phyloP scores from a whole-genome alignment of 129 eudicot genomes.

The carrot (Daucus carota) region DH1_v3.0 NC_030385.2:12402001-12402500 shows the following conservation, averaged over 20 bases:
- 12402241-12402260: background rate
- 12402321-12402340: slow-evolving; percentile 91
- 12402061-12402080: slow-evolving; percentile 94
- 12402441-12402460: background rate
- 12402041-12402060: slow-evolving; percentile 97
- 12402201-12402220: background rate
- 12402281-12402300: background rate
- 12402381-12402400: slow-evolving; percentile 93
- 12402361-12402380: slow-evolving; percentile 86
- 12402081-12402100: slow-evolving; percentile 74
- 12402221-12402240: background rate
- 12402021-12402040: background rate
- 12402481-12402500: slow-evolving; percentile 52
- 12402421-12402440: slow-evolving; percentile 16
- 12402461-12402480: background rate
- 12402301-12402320: slow-evolving; percentile 75
- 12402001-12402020: background rate
- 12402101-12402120: slow-evolving; percentile 86
- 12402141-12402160: background rate
- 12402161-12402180: background rate
- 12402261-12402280: background rate
- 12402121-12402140: slow-evolving; percentile 76
- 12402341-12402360: slow-evolving; percentile 88
- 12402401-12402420: slow-evolving; percentile 95
- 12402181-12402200: background rate